Percentiles rank a stretch among this genome's conserved stretches.
Conservation (phyloP, 495 filamentous ascomycete species). For the Neurospora cerealis region DNA sequence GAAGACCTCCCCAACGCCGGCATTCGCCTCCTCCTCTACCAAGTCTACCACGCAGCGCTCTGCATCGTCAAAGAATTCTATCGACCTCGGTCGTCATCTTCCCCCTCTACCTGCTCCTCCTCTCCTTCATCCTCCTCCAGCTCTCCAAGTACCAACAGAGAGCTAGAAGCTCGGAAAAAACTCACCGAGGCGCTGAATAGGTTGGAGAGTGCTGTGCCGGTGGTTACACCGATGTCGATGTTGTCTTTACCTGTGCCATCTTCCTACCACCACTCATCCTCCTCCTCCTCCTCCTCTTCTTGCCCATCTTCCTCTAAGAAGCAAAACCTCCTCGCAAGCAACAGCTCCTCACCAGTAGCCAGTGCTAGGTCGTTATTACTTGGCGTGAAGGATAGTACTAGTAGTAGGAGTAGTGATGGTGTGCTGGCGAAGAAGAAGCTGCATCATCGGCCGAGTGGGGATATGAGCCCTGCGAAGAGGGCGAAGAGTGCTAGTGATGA, state of each 20-base stretch:
- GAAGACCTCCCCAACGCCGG: conserved; percentile 25
- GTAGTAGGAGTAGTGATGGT: neutral
- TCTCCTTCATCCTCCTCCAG: neutral
- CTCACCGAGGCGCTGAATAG: conserved; percentile 28
- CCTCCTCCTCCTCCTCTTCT: no score
- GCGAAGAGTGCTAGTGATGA: conserved; percentile 1
- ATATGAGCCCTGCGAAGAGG: conserved; percentile 26
- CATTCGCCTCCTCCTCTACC: conserved; percentile 35
- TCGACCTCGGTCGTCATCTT: conserved; percentile 24
- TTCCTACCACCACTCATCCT: no score
- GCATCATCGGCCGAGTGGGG: conserved; percentile 21
- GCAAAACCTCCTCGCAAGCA: neutral
- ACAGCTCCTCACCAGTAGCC: neutral
- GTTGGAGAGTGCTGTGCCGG: neutral
- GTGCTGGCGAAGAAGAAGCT: conserved; percentile 16
- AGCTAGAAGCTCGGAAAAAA: conserved; percentile 35
- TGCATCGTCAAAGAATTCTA: conserved; percentile 39
- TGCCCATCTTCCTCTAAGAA: neutral
- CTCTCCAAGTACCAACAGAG: conserved; percentile 26
- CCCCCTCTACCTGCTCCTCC: neutral
- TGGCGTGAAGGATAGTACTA: neutral
- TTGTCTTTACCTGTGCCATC: no score
- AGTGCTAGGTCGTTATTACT: neutral
- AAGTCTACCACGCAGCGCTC: conserved; percentile 37
- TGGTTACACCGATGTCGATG: neutral